A percentile compares a stretch with the other conserved stretches of the same genome.
phyloP scores from a whole-genome alignment of 257 asterid genomes.

The Nicotiana paniculata region DNA sequence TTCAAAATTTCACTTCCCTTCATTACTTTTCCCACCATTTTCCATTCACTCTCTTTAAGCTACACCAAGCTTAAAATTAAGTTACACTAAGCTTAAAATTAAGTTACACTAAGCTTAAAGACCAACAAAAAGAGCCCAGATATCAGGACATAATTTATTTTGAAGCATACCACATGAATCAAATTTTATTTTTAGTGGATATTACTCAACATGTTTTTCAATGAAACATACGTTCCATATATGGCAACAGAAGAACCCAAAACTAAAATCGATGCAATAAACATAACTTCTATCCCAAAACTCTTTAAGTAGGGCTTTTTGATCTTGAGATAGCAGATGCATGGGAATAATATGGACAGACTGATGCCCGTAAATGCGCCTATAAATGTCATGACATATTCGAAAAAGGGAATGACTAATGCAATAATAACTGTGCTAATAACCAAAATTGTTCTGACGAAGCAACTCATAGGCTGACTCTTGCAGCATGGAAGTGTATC shows the following conservation, averaged over 20 bases:
- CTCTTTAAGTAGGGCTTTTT: constrained; percentile 8
- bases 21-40: too few species aligned
- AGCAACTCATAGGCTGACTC: not conserved
- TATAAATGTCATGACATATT: constrained; percentile 41
- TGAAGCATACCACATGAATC: too few species aligned
- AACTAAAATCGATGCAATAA: constrained; percentile 13
- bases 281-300: constrained; percentile 21
- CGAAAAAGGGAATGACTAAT: constrained; percentile 19
- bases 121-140: too few species aligned
- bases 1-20: too few species aligned
- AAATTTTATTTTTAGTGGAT: not conserved
- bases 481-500: not conserved
- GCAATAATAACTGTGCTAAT: constrained; percentile 16
- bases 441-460: too few species aligned
- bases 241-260: constrained; percentile 27
- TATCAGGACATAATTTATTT: too few species aligned
- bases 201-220: constrained; percentile 22
- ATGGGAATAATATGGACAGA: constrained; percentile 34
- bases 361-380: constrained; percentile 35
- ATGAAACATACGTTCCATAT: constrained; percentile 33
- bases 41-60: too few species aligned
- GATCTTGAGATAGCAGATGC: constrained; percentile 46
- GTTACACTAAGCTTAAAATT: too few species aligned
- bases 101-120: too few species aligned
- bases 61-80: too few species aligned